phyloP scores from a whole-genome alignment of 1,284 basidiomycete species.

The Microbotryum silenes-acaulis region DNA sequence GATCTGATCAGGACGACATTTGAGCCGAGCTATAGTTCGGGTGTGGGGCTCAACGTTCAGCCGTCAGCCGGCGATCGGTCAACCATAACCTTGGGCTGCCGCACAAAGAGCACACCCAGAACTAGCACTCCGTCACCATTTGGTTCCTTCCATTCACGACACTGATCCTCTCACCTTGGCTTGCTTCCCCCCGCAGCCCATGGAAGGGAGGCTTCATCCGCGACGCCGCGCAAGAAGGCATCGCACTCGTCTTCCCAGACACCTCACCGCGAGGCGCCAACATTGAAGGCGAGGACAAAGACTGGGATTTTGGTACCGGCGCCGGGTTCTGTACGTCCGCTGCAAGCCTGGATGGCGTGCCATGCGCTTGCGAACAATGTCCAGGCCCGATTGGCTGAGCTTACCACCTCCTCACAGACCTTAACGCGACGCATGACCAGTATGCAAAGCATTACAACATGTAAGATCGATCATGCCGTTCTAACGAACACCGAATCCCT shows the following conservation, averaged over 20 bases:
- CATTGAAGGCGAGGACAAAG: constrained; percentile 71
- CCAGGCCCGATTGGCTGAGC: constrained; percentile 36
- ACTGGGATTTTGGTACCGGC: constrained; percentile 60
- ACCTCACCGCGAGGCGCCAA: constrained; percentile 89
- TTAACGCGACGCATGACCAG: constrained; percentile 74
- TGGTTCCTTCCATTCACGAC: too few species aligned
- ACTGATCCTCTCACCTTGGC: too few species aligned
- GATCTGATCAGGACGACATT: not conserved
- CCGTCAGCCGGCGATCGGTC: too few species aligned
- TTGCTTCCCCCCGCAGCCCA: constrained; percentile 48
- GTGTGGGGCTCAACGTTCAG: too few species aligned
- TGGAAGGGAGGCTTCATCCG: constrained; percentile 81
- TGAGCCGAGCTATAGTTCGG: not conserved
- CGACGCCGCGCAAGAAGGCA: constrained; percentile 57
- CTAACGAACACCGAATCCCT: not conserved
- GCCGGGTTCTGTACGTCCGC: not conserved
- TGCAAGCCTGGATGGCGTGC: not conserved
- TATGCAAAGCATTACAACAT: constrained; percentile 85
- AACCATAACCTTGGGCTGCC: too few species aligned
- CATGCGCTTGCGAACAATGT: not conserved
- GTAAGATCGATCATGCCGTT: constrained; percentile 41
- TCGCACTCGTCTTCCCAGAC: constrained; percentile 92
- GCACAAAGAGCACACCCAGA: too few species aligned
- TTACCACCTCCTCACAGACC: constrained; percentile 65
- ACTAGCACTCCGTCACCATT: too few species aligned